Conservation (phyloP, 2,329 filamentous ascomycete species). For the Clarireedia sp. region DNA sequence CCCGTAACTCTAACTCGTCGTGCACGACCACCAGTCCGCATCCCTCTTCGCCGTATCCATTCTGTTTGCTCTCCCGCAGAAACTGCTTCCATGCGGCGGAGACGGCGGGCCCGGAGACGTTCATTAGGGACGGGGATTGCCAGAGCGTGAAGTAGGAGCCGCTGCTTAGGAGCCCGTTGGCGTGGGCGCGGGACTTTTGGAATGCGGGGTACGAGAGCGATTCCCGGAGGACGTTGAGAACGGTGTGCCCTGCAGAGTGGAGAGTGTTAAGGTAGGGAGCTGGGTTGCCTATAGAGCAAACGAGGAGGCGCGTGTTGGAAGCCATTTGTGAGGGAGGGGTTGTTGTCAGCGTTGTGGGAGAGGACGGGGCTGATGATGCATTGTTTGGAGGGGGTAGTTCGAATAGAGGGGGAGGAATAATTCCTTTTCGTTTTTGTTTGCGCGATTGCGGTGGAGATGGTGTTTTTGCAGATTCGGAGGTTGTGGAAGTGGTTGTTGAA, state of each 20-base stretch:
- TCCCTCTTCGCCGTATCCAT: constrained; percentile 22
- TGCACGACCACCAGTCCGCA: constrained; percentile 68
- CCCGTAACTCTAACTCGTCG: constrained; percentile 71
- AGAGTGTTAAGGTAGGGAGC: constrained; percentile 66
- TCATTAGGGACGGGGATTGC: constrained; percentile 76
- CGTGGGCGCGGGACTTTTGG: constrained; percentile 35
- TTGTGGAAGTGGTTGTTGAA: neutral
- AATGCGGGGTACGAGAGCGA: constrained; percentile 38
- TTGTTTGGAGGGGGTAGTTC: neutral
- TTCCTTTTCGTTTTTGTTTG: neutral
- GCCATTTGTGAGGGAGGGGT: constrained; percentile 13
- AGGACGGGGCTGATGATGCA: neutral
- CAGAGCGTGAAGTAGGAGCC: constrained; percentile 55
- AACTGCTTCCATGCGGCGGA: constrained; percentile 56
- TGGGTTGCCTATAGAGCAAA: constrained; percentile 85
- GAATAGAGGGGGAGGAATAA: neutral
- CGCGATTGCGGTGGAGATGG: neutral
- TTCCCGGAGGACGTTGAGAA: constrained; percentile 50
- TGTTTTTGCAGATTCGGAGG: neutral
- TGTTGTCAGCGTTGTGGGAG: neutral
- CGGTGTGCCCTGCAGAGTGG: constrained; percentile 79
- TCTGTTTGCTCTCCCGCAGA: constrained; percentile 33
- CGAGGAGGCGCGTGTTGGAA: constrained; percentile 49
- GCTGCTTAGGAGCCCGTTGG: constrained; percentile 42
- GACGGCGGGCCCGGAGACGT: constrained; percentile 68